Evolutionary conservation across 2,329 filamentous ascomycete species (phyloP).

Genomic region (Aspergillus sp.): DNA sequence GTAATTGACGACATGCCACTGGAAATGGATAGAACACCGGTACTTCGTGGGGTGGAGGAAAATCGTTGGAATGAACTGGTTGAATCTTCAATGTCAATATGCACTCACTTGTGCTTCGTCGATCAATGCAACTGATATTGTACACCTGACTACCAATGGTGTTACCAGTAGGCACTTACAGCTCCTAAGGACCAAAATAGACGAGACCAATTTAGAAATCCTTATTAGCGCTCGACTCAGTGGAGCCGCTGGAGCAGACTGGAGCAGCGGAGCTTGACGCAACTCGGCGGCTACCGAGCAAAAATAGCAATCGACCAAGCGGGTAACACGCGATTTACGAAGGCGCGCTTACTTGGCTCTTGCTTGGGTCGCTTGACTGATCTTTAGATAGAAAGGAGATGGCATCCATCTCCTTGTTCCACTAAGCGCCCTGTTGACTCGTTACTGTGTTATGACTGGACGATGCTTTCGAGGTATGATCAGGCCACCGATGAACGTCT

Average conservation of each 20-base stretch:
- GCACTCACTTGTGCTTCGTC: not conserved
- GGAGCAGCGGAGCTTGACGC: slow-evolving; percentile 1
- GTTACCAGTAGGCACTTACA: not conserved
- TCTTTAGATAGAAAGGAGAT: slow-evolving; percentile 9
- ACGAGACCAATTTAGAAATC: slow-evolving; percentile 5
- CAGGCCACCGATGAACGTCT: not conserved
- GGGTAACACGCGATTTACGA: not conserved
- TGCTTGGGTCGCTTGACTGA: not conserved
- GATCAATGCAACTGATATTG: slow-evolving; percentile 8
- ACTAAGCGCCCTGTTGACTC: slow-evolving; percentile 3
- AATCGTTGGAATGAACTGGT: not conserved
- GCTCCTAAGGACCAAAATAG: not conserved
- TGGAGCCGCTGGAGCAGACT: not conserved
- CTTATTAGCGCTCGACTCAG: slow-evolving; percentile 6
- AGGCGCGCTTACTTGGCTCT: not conserved
- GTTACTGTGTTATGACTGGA: not conserved
- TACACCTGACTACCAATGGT: not conserved
- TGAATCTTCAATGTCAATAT: not conserved
- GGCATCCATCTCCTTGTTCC: not conserved
- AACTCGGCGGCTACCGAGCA: slow-evolving; percentile 8
- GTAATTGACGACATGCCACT: slow-evolving; percentile 21
- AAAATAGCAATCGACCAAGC: slow-evolving; percentile 9
- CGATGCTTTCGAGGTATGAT: not conserved
- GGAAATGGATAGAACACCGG: not conserved
- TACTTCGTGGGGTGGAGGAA: not conserved